phyloP scores from a whole-genome alignment of 441 rosid genomes.

The Adansonia rubrostipa region DNA sequence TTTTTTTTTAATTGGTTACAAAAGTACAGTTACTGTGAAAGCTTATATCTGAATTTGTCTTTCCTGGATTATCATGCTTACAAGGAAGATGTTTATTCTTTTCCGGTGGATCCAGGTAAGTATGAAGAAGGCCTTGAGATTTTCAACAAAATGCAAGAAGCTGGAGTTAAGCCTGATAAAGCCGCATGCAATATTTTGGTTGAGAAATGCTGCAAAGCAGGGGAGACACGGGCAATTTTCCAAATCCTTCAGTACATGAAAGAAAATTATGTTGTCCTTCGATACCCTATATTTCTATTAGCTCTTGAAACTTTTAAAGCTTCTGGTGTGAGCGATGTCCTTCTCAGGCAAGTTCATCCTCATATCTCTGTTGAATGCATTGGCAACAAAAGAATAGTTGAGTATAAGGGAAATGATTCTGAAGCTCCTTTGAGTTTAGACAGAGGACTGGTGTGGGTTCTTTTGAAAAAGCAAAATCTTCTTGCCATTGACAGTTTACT shows the following conservation, averaged over 20 bases:
- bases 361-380: constrained; percentile 53
- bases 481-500: constrained; percentile 60
- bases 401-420: constrained; percentile 20
- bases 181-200: constrained; percentile 87
- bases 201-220: constrained; percentile 59
- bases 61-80: constrained; percentile 25
- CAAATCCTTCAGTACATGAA: constrained; percentile 70
- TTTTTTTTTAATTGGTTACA: not conserved
- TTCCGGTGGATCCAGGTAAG: constrained; percentile 55
- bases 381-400: constrained; percentile 25
- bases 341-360: constrained; percentile 70
- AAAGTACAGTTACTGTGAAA: not conserved
- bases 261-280: constrained; percentile 58
- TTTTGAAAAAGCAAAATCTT: constrained; percentile 71
- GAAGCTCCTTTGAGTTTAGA: constrained; percentile 43
- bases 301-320: constrained; percentile 56
- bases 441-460: constrained; percentile 45
- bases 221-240: constrained; percentile 48
- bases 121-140: constrained; percentile 69
- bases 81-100: constrained; percentile 21
- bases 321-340: constrained; percentile 53
- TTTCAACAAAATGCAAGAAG: constrained; percentile 80
- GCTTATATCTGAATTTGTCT: not conserved
- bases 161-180: constrained; percentile 81
- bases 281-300: constrained; percentile 62